A percentile compares a stretch with the other conserved stretches of the same genome.
phyloP scores from a whole-genome alignment of 306 rosid genomes.

The Albizia julibrissin region DNA sequence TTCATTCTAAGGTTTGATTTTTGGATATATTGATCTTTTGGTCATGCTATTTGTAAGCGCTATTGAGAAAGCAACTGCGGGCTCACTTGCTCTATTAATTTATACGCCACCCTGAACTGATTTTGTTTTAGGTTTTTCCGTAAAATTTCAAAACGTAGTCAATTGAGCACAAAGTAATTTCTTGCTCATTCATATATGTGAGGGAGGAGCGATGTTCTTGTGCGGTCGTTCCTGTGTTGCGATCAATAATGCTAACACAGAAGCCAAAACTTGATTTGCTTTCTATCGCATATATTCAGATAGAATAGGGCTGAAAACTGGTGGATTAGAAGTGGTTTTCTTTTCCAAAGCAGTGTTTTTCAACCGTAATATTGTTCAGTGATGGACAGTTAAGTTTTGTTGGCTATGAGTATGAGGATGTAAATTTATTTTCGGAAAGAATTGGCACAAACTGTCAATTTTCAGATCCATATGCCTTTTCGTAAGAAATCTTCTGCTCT shows the following conservation, averaged over 20 bases:
- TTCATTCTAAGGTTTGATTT: constrained; percentile 2
- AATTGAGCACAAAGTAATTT: background rate
- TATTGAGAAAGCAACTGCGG: constrained; percentile 16
- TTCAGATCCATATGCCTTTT: background rate
- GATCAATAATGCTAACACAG: background rate
- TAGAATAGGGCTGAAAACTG: background rate
- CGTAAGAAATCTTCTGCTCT: background rate
- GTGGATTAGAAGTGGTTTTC: background rate
- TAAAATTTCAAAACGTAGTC: background rate
- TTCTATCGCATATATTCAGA: constrained; percentile 6
- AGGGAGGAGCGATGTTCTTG: background rate
- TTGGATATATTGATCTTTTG: background rate
- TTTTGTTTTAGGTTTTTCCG: background rate
- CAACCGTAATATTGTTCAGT: background rate
- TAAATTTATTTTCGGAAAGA: background rate
- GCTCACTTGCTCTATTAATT: background rate
- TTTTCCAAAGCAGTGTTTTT: background rate
- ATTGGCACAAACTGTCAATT: background rate
- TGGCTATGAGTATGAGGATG: background rate
- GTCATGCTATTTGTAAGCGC: constrained; percentile 7
- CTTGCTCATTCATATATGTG: background rate
- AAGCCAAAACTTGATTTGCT: background rate
- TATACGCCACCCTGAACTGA: background rate
- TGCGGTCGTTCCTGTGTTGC: background rate
- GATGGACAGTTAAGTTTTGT: background rate